Conservation (phyloP, 306 rosid genomes). For the Sindora glabra region DNA sequence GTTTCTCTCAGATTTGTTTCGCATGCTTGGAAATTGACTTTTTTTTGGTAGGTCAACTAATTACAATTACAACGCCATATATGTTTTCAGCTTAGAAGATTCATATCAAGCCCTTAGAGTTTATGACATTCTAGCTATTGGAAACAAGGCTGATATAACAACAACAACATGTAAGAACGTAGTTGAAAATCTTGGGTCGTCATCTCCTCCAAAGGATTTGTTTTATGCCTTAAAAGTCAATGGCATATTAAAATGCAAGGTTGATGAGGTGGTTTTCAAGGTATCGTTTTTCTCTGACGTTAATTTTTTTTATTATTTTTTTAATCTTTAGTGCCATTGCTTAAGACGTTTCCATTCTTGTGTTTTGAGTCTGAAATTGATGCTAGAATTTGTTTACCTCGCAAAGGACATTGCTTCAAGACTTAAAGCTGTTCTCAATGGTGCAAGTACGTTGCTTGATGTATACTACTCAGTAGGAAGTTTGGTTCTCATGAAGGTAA, state of each 20-base stretch:
- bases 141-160: constrained; percentile 47
- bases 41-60: background rate
- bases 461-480: constrained; percentile 68
- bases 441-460: constrained; percentile 66
- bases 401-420: constrained; percentile 54
- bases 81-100: constrained; percentile 65
- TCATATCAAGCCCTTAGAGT: constrained; percentile 70
- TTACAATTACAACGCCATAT: background rate
- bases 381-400: constrained; percentile 13
- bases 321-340: constrained; percentile 8
- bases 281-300: constrained; percentile 30
- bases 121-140: constrained; percentile 59
- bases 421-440: constrained; percentile 46
- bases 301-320: constrained; percentile 3
- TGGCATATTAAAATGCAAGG: constrained; percentile 55
- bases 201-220: constrained; percentile 57
- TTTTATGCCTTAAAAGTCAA: constrained; percentile 68
- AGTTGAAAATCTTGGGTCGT: constrained; percentile 47
- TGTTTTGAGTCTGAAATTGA: constrained; percentile 4
- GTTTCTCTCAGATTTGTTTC: background rate
- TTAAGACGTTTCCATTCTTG: background rate
- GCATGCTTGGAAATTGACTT: background rate
- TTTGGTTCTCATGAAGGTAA: constrained; percentile 78
- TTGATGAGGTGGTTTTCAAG: constrained; percentile 45
- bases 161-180: constrained; percentile 47